Evolutionary conservation across 805 yeast genomes (phyloP), one percentile per base, ranked within the genome.

Genomic region (Danielia reshetovae): DNA sequence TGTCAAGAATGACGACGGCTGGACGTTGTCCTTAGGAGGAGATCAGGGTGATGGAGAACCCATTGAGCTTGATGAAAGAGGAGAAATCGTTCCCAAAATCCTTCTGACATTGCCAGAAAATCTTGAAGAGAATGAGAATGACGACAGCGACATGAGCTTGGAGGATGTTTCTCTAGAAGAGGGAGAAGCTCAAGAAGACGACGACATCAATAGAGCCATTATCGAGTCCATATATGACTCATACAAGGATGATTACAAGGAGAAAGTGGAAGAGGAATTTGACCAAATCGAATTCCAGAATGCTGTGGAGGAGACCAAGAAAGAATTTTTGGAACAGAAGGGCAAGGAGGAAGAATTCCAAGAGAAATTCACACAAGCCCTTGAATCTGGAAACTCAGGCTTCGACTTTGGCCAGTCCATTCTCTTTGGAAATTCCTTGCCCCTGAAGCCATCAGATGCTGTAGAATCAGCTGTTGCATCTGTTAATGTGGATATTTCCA

Each of bases 1-100:
- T 32, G 74, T 82, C 14, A 75, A 81, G 44, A 84, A 81, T 25
- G 85, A 81, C 8, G 81, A 79, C 45, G 97, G 97, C 0, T 89
- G 93, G 85, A 77, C 88, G 0, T 58, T 89, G 29, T 77, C 90
- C 0, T 61, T 89, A 24, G 46, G 45, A 1, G 67, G 64, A 22
- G 42, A 35, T 7, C 64, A 65, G 11, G 57, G 60, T 4, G n/a
- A n/a, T n/a, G 51, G 57, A 0, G 69, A 71, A 29, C 80, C 87
- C 0, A 74, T 80, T 30, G 57, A 62, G 3, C 33, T 80, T 11
- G 82, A 74, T 40, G 73, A 65, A n/a, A 57, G 55, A 6, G 29
- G 29, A 15, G 28, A 26, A 11, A 18, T 18, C 13, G 18, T 7
- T 5, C 22, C 15, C 10, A 10, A 4, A 10, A n/a, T n/a, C n/a